These are phyloP conservation scores for Candida gigantensis DNA, from an alignment of 1,139 yeast genomes.

Conservation along the genomic window DNA sequence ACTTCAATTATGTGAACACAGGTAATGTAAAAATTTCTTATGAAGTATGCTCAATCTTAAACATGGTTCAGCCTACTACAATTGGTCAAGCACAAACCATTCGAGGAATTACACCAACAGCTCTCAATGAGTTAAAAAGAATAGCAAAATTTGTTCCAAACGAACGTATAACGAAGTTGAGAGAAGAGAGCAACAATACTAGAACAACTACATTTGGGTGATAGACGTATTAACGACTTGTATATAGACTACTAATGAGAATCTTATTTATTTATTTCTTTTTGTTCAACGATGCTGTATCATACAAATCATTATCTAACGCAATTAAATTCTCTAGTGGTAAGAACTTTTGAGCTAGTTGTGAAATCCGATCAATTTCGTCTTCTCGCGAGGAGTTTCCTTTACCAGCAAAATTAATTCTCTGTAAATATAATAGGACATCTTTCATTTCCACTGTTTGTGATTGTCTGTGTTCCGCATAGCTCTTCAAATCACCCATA, in stretches of 20 bases:
- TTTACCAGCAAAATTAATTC: conserved; percentile 29
- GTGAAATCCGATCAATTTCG: conserved; percentile 26
- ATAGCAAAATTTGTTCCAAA: conserved; percentile 26
- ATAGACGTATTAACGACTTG: not conserved
- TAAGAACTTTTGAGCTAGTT: conserved; percentile 36
- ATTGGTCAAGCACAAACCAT: conserved; percentile 94
- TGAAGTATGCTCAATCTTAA: conserved; percentile 72
- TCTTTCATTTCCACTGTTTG: conserved; percentile 34
- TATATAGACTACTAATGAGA: conserved; percentile 3
- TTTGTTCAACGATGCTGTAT: conserved; percentile 3
- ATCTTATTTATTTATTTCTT: conserved; percentile 1
- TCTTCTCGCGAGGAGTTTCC: conserved; percentile 14
- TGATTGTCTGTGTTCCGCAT: conserved; percentile 34
- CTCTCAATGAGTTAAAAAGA: conserved; percentile 65
- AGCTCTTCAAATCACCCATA: conserved; percentile 35
- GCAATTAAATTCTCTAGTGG: conserved; percentile 41
- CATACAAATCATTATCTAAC: conserved; percentile 33
- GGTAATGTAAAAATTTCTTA: conserved; percentile 57
- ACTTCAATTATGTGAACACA: conserved; percentile 57
- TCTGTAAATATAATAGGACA: conserved; percentile 34
- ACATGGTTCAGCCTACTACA: conserved; percentile 79
- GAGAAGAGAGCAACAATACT: not conserved
- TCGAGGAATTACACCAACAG: conserved; percentile 92
- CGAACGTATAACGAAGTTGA: not conserved
- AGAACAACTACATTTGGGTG: not conserved